Conservation (phyloP, 257 asterid species). For the Catharanthus roseus region DNA sequence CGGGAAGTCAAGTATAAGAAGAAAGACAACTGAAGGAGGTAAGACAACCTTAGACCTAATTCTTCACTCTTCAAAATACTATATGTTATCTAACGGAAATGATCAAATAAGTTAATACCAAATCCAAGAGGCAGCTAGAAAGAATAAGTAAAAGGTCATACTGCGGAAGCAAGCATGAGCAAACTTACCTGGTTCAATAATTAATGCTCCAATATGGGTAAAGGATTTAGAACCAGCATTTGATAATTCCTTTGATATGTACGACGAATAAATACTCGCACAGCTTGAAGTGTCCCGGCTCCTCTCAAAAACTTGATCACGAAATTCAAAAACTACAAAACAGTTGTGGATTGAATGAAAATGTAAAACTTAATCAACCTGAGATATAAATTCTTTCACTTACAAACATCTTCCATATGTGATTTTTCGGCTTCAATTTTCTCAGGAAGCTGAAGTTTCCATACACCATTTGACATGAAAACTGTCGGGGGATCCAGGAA, state of each 20-base stretch:
- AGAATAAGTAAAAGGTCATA: neutral
- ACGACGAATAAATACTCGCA: constrained; percentile 49
- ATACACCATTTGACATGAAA: constrained; percentile 49
- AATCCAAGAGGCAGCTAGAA: neutral
- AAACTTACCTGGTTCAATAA: constrained; percentile 82
- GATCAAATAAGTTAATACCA: neutral
- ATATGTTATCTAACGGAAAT: no score
- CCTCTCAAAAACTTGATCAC: constrained; percentile 59
- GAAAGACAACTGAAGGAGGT: neutral
- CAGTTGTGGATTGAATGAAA: constrained; percentile 11
- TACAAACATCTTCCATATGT: constrained; percentile 43
- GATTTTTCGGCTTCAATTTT: constrained; percentile 41
- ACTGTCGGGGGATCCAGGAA: constrained; percentile 92
- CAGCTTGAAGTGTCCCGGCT: constrained; percentile 61
- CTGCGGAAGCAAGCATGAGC: constrained; percentile 4
- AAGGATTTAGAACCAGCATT: constrained; percentile 33
- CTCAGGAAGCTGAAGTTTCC: constrained; percentile 74
- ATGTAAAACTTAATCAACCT: constrained; percentile 1
- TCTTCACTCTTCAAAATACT: neutral
- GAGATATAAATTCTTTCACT: constrained; percentile 27
- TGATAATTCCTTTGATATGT: constrained; percentile 44
- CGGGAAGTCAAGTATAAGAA: neutral
- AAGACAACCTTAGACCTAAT: neutral
- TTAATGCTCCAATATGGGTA: constrained; percentile 66
- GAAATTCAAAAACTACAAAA: constrained; percentile 63